These are phyloP conservation scores for Stachybotrys chlorohalonatus DNA, from an alignment of 2,329 filamentous ascomycete genomes.

Conservation along the genomic window DNA sequence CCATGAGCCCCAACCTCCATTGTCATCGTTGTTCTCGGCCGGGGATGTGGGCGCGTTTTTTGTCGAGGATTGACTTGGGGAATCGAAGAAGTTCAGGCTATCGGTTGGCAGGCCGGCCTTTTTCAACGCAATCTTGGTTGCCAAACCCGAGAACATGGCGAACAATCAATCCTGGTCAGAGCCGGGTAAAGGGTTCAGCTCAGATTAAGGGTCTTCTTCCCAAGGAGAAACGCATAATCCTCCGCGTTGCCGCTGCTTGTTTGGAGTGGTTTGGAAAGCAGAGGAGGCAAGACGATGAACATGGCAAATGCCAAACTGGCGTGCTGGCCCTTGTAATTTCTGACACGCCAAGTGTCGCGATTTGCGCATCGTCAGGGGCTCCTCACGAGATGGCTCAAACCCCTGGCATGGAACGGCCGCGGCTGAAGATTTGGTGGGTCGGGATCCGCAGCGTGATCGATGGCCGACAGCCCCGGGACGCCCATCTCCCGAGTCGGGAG, in stretches of 20 bases:
- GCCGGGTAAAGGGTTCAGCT: neutral
- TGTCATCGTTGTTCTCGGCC: conserved; percentile 16
- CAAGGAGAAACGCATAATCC: too few relatives aligned
- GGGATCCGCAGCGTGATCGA: neutral
- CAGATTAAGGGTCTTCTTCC: neutral
- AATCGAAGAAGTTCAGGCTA: conserved; percentile 29
- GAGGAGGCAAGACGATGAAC: neutral
- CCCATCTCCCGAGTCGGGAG: neutral
- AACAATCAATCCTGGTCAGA: neutral
- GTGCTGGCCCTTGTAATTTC: neutral
- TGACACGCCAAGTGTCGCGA: neutral
- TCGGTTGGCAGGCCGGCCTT: conserved; percentile 46
- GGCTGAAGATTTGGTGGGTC: neutral
- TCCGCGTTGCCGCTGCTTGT: too few relatives aligned
- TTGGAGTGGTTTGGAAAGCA: neutral
- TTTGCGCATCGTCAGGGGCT: neutral
- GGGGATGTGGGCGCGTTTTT: conserved; percentile 22
- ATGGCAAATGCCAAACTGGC: neutral
- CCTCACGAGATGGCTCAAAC: neutral
- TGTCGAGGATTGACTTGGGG: conserved; percentile 10
- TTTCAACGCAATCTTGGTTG: conserved; percentile 49
- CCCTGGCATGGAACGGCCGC: neutral
- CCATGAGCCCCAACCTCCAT: conserved; percentile 33
- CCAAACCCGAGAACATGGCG: conserved; percentile 45
- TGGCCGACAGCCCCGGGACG: neutral